These are phyloP conservation scores for Phoma herbarum DNA, from an alignment of 2,329 filamentous ascomycete species.

Conservation along the genomic window DNA sequence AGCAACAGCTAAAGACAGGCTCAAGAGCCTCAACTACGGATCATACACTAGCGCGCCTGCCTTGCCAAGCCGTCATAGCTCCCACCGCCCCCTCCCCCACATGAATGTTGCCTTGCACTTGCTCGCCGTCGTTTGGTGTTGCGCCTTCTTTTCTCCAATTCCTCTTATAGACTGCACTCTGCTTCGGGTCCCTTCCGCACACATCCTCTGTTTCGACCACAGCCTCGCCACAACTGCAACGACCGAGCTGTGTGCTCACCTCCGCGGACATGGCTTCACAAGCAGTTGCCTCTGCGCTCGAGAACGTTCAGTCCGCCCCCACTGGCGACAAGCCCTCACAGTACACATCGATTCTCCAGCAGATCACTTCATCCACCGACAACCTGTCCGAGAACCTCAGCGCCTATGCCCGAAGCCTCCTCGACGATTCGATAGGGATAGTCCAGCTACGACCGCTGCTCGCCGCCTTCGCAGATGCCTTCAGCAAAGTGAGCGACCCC, in stretches of 20 bases:
- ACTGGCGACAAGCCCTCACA: constrained; percentile 61
- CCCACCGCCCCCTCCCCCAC: constrained; percentile 22
- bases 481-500: constrained; percentile 67
- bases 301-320: constrained; percentile 59
- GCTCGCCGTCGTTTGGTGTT: neutral
- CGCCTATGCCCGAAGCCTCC: constrained; percentile 72
- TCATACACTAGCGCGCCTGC: constrained; percentile 13
- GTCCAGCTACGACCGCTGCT: constrained; percentile 79
- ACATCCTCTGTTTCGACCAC: neutral
- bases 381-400: constrained; percentile 69
- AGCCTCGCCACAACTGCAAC: constrained; percentile 6
- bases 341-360: constrained; percentile 66
- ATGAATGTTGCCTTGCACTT: constrained; percentile 19
- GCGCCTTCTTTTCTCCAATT: neutral
- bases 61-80: constrained; percentile 21
- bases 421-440: constrained; percentile 75
- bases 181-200: neutral
- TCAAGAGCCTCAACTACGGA: constrained; percentile 15
- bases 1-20: constrained; percentile 1
- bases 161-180: neutral
- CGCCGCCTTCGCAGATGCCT: constrained; percentile 69
- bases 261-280: constrained; percentile 58
- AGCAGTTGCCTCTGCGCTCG: constrained; percentile 59
- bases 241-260: constrained; percentile 16
- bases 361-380: constrained; percentile 60